A percentile compares a stretch with the other conserved stretches of the same genome.
These are phyloP conservation scores for Stagonosporopsis vannaccii DNA, from an alignment of 2,329 filamentous ascomycete species.

Conservation along the genomic window DNA sequence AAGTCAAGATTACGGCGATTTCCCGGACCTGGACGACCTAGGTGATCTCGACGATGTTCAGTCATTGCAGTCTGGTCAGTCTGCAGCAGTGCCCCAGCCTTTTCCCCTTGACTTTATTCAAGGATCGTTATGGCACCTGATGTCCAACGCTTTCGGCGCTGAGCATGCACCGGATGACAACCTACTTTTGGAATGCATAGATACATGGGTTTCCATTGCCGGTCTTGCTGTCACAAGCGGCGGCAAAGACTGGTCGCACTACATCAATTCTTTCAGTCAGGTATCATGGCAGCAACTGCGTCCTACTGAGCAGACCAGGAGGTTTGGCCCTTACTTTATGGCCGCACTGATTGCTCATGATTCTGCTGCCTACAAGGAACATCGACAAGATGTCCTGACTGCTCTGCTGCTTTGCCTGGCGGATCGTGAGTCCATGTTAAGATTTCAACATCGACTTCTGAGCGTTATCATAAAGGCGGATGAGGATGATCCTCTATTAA, in stretches of 20 bases:
- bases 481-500: constrained; percentile 56
- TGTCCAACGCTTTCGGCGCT: constrained; percentile 69
- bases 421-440: constrained; percentile 66
- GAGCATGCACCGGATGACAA: constrained; percentile 62
- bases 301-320: constrained; percentile 55
- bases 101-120: constrained; percentile 53
- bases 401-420: constrained; percentile 64
- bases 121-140: constrained; percentile 59
- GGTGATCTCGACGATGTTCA: constrained; percentile 54
- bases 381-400: constrained; percentile 58
- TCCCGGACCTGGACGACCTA: constrained; percentile 60
- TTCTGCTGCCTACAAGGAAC: constrained; percentile 51
- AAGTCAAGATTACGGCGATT: constrained; percentile 70
- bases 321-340: constrained; percentile 56
- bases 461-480: constrained; percentile 60
- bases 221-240: constrained; percentile 55
- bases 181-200: constrained; percentile 60
- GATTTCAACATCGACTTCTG: constrained; percentile 67
- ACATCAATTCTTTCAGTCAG: constrained; percentile 61
- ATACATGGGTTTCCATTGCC: constrained; percentile 63
- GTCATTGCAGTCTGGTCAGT: neutral
- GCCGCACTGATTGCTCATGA: constrained; percentile 52
- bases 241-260: constrained; percentile 62
- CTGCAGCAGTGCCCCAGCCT: constrained; percentile 6
- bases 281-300: constrained; percentile 59